Evolutionary conservation across 768 basidiomycete species (phyloP).

Genomic region (Boletus vinaceobasis): DNA sequence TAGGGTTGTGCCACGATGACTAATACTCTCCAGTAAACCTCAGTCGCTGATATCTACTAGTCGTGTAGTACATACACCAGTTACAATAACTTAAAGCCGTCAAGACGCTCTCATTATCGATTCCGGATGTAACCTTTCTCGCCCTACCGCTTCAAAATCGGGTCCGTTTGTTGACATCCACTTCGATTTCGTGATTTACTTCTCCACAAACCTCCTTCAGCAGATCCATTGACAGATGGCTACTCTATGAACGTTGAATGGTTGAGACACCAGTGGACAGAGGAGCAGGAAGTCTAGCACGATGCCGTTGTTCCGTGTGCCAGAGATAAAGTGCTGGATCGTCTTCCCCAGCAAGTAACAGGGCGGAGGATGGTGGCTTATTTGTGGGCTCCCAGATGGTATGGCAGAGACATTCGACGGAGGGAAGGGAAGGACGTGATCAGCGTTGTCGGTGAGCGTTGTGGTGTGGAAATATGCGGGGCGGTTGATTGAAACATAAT

Average conservation of each 20-base stretch:
- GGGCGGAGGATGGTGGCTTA: constrained; percentile 7
- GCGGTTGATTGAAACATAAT: constrained; percentile 1
- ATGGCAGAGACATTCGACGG: constrained; percentile 6
- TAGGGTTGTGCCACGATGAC: constrained; percentile 1
- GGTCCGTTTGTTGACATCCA: constrained; percentile 31
- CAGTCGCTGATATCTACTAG: background rate
- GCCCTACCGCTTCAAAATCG: constrained; percentile 40
- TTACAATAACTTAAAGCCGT: no score
- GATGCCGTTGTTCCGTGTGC: constrained; percentile 14
- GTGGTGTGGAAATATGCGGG: background rate
- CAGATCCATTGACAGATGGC: no score
- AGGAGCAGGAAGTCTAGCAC: no score
- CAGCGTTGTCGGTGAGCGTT: constrained; percentile 2
- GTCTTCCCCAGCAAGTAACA: constrained; percentile 9
- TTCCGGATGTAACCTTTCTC: constrained; percentile 35
- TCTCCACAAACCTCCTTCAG: no score
- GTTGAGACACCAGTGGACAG: no score
- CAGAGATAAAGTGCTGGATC: background rate
- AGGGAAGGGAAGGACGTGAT: constrained; percentile 10
- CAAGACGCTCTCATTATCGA: background rate
- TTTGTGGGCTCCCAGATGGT: constrained; percentile 11
- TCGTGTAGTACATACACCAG: no score
- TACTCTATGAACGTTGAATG: no score
- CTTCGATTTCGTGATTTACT: no score
- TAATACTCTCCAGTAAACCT: background rate